Evolutionary conservation across 169 alveolate species (phyloP), one percentile per base, ranked within the genome.

Genomic region (Babesia bigemina): DNA sequence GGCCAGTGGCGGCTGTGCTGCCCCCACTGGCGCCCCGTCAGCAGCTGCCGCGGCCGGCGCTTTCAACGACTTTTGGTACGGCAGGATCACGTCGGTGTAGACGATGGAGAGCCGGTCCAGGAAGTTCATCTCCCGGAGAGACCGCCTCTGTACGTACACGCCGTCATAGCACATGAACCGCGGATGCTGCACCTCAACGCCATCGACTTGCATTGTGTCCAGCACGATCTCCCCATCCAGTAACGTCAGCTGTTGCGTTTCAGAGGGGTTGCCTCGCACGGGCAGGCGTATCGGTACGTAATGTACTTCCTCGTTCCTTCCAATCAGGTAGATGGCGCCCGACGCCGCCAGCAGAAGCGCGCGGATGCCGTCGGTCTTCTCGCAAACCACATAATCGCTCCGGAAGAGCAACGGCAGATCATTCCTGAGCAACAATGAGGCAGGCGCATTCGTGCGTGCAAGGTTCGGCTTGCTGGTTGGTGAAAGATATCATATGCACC

Each of bases 331-430:
- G 22, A 94, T 83, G 12, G 93, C 86, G 52, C 93, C 90, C 1
- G 95, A 86, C 0, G 95, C 97, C 21, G 94, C 95, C 71, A 88
- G 90, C 22, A 93, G 86, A 26, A 94, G 88, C 19, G 92, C 91
- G n/a, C 97, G 70, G 14, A 93, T 86, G 22, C 97, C 97, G 73
- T 94, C 97, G 10, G 97, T 92, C 71, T 94, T 94, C 75, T 94
- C 97, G 63, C 97, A 94, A 7, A 95, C 97, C 36, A 94, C 95
- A 75, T 94, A 94, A 39, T 91, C 94, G 52, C 90, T 86, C 8
- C 87, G 88, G 24, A 86, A 69, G 47, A 74, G 58, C 48, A 85
- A 71, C 65, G 84, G 84, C 36, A 87, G 78, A 50, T 75, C 74
- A 47, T 75, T 85, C 29, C 88, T 67, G 36, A 33, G 42, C 16